phyloP scores from a whole-genome alignment of 140 eudicot species.

The Erigeron philadelphicus region DNA sequence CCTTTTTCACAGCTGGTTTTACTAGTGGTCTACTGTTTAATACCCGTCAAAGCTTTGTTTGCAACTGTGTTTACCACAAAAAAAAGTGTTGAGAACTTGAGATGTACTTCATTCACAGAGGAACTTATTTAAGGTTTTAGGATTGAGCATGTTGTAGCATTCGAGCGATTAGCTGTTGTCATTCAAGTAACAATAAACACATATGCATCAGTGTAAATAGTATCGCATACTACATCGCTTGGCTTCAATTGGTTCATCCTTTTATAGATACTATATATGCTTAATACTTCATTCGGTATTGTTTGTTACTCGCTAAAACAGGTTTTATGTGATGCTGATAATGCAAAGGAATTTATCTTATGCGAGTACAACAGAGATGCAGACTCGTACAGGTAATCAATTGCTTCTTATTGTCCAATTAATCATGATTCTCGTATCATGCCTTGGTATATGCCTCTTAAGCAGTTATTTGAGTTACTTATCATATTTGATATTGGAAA shows the following conservation, averaged over 20 bases:
- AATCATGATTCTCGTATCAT: background rate
- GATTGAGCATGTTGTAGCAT: background rate
- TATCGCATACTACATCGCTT: background rate
- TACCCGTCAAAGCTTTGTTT: too few species aligned
- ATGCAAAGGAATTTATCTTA: conserved; percentile 77
- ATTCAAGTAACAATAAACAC: background rate
- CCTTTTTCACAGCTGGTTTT: too few species aligned
- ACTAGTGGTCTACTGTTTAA: too few species aligned
- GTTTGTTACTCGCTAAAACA: conserved; percentile 32
- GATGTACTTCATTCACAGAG: background rate
- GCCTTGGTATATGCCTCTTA: background rate
- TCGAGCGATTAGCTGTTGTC: background rate
- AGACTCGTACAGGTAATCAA: conserved; percentile 77
- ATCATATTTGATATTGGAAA: background rate
- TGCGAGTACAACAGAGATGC: conserved; percentile 99
- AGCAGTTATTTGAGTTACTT: background rate
- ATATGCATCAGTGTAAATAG: background rate
- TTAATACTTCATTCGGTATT: conserved; percentile 7
- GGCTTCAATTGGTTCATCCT: background rate
- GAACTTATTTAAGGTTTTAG: background rate
- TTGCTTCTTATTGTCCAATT: background rate
- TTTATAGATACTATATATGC: background rate
- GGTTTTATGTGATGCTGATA: conserved; percentile 76
- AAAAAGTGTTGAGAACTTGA: too few species aligned
- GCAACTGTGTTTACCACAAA: too few species aligned